Evolutionary conservation across 305 asterid species (phyloP).

Genomic region (Withania somnifera): DNA sequence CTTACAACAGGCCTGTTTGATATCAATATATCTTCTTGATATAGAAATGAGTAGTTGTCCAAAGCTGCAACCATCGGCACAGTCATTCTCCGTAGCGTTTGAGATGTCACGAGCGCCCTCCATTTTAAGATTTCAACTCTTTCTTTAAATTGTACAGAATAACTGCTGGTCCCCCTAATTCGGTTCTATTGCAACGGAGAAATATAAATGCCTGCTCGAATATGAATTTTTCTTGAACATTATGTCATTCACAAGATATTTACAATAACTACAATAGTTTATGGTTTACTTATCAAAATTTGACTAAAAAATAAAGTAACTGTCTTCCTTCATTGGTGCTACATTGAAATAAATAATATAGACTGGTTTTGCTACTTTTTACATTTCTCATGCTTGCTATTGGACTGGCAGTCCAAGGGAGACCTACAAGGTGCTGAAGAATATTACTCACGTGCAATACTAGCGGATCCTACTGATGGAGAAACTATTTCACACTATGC

Average conservation of each 20-base stretch:
- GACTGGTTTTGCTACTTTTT: neutral
- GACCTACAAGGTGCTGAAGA: conserved; percentile 64
- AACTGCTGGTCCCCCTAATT: neutral
- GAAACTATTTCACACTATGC: conserved; percentile 51
- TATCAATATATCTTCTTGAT: neutral
- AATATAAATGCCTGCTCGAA: neutral
- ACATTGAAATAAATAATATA: neutral
- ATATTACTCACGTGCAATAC: conserved; percentile 45
- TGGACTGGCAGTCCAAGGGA: conserved; percentile 44
- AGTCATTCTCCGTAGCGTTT: neutral
- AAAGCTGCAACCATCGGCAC: neutral
- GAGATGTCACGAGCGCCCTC: neutral
- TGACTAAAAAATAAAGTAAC: neutral
- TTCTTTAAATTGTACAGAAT: neutral
- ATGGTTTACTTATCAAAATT: neutral
- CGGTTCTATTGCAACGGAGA: neutral
- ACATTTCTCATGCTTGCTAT: neutral
- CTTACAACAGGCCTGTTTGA: neutral
- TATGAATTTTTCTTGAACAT: neutral
- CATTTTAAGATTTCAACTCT: neutral
- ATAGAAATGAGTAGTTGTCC: neutral
- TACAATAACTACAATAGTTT: neutral
- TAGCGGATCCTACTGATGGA: conserved; percentile 60
- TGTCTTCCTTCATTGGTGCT: neutral
- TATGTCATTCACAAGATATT: neutral